phyloP scores from a whole-genome alignment of 2,329 filamentous ascomycete genomes.

The Penicillium sp. region DNA sequence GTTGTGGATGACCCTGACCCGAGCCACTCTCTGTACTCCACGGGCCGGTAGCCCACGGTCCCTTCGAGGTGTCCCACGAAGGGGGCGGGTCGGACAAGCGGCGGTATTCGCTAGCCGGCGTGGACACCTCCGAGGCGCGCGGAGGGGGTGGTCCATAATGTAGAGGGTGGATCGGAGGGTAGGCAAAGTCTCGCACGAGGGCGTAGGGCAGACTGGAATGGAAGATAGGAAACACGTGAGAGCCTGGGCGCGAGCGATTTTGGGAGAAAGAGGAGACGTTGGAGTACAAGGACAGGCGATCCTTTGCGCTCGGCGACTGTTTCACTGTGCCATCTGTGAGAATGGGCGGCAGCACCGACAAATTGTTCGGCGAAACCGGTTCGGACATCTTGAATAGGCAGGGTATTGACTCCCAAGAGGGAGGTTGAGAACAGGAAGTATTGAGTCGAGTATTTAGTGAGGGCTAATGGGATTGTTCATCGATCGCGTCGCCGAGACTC shows the following conservation, averaged over 20 bases:
- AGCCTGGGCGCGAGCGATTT: slow-evolving; percentile 71
- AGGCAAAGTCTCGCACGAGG: slow-evolving; percentile 95
- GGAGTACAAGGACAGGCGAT: slow-evolving; percentile 81
- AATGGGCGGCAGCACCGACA: slow-evolving; percentile 46
- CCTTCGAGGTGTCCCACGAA: slow-evolving; percentile 68
- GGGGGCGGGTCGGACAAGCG: slow-evolving; percentile 75
- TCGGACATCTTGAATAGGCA: slow-evolving; percentile 38
- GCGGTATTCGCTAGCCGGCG: slow-evolving; percentile 75
- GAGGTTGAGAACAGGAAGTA: slow-evolving; percentile 15
- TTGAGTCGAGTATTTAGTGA: slow-evolving; percentile 21
- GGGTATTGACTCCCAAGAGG: slow-evolving; percentile 8
- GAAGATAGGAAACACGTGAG: slow-evolving; percentile 78
- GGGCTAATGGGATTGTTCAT: slow-evolving; percentile 22
- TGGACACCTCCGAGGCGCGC: slow-evolving; percentile 72
- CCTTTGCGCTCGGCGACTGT: slow-evolving; percentile 75
- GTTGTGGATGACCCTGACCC: slow-evolving; percentile 58
- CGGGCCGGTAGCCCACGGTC: slow-evolving; percentile 54
- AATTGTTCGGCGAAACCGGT: slow-evolving; percentile 29
- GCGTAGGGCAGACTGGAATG: slow-evolving; percentile 83
- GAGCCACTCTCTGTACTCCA: slow-evolving; percentile 49
- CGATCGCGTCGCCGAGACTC: slow-evolving; percentile 24
- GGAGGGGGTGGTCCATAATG: slow-evolving; percentile 89
- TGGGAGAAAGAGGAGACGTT: slow-evolving; percentile 58
- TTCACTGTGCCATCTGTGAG: slow-evolving; percentile 53
- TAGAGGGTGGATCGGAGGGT: slow-evolving; percentile 74